Percentiles rank a stretch among this genome's conserved stretches.
phyloP scores from a whole-genome alignment of 192 early-diverging fungal species.

The Backusella macrospora region DNA sequence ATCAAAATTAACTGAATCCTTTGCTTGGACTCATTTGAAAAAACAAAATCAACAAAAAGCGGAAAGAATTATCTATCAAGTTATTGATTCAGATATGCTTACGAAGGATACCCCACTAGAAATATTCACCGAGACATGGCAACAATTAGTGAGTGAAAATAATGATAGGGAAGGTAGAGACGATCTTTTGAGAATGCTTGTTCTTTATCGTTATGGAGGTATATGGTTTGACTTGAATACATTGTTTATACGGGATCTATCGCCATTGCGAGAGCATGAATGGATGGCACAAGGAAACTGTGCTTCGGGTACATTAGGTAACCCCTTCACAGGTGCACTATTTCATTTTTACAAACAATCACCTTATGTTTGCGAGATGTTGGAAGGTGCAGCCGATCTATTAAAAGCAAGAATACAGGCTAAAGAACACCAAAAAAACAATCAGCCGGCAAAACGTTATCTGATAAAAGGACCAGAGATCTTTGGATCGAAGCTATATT shows the following conservation, averaged over 20 bases:
- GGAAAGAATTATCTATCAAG: background rate
- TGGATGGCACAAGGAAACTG: slow-evolving; percentile 40
- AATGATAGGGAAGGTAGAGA: slow-evolving; percentile 15
- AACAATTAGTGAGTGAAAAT: background rate
- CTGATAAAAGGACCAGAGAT: background rate
- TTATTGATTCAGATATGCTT: background rate
- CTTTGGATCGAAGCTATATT: slow-evolving; percentile 31
- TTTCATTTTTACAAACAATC: slow-evolving; percentile 34
- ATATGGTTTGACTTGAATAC: slow-evolving; percentile 37
- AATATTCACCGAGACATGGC: slow-evolving; percentile 20
- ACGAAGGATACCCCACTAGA: slow-evolving; percentile 5
- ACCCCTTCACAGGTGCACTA: slow-evolving; percentile 32
- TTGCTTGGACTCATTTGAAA: background rate
- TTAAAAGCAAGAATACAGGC: background rate
- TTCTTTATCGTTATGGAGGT: slow-evolving; percentile 35
- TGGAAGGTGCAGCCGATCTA: slow-evolving; percentile 10
- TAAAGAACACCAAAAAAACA: background rate
- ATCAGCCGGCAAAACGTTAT: background rate
- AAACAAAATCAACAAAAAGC: background rate
- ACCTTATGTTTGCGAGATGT: slow-evolving; percentile 39
- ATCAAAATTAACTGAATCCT: background rate
- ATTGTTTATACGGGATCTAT: slow-evolving; percentile 30
- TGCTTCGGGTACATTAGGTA: slow-evolving; percentile 14
- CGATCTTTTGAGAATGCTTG: slow-evolving; percentile 25
- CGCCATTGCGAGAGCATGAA: slow-evolving; percentile 34